Evolutionary conservation across 352 stramenopile genomes (phyloP).

Genomic region (Salisapilia sapeloensis): DNA sequence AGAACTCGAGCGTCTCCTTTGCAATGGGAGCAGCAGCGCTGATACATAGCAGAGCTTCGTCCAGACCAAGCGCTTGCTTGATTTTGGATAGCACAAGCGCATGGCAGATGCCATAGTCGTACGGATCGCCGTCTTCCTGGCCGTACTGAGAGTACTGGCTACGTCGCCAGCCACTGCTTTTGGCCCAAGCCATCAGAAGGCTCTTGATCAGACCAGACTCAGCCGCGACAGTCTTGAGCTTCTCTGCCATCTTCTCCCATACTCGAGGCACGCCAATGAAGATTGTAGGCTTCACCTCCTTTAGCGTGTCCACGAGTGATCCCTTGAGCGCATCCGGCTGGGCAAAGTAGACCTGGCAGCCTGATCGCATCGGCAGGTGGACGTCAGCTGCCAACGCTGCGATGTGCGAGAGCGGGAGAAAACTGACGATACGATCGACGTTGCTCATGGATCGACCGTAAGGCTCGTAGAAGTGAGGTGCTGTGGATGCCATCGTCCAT

Average conservation of each 20-base stretch:
- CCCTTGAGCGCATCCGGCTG: conserved; percentile 79
- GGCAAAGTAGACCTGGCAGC: conserved; percentile 85
- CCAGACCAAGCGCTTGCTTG: conserved; percentile 80
- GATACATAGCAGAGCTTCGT: conserved; percentile 78
- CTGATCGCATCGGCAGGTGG: conserved; percentile 34
- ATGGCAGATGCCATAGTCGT: conserved; percentile 87
- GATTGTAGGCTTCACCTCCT: conserved; percentile 83
- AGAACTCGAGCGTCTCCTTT: conserved; percentile 87
- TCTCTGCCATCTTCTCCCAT: conserved; percentile 80
- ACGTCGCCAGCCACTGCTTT: conserved; percentile 35
- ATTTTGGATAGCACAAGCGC: conserved; percentile 91
- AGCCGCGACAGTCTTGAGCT: conserved; percentile 34
- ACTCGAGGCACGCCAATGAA: conserved; percentile 91
- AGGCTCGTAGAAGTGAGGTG: background rate
- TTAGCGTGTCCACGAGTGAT: conserved; percentile 86
- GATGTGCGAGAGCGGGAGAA: conserved; percentile 88
- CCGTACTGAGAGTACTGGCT: conserved; percentile 52
- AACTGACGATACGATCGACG: conserved; percentile 51
- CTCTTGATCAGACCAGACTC: conserved; percentile 69
- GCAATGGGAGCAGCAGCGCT: conserved; percentile 88
- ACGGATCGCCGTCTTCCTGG: conserved; percentile 38
- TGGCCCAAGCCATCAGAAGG: conserved; percentile 68
- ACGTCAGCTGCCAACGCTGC: conserved; percentile 75
- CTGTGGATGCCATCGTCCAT: conserved; percentile 1
- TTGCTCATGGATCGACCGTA: no score